Percentiles rank a stretch among this genome's conserved stretches.
Evolutionary conservation across 2,329 filamentous ascomycete species (phyloP).

Genomic region (Ampelomyces quisqualis): DNA sequence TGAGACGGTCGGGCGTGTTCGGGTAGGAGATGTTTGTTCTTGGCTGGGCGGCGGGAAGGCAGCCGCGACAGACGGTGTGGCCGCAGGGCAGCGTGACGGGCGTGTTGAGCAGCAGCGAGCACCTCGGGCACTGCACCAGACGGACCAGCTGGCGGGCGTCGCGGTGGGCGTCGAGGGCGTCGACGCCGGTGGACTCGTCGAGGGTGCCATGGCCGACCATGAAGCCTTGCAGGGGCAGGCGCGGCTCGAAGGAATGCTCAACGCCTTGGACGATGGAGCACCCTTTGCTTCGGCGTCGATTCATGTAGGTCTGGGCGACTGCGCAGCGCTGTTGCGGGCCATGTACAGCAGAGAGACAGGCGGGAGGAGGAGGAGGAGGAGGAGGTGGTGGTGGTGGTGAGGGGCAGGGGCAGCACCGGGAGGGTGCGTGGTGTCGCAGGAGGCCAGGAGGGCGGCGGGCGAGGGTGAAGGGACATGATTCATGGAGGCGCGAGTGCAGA

Average conservation of each 20-base stretch:
- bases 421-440: constrained; percentile 2
- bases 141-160: constrained; percentile 67
- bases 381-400: constrained; percentile 1
- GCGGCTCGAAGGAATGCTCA: constrained; percentile 35
- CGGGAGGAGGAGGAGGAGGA: constrained; percentile 7
- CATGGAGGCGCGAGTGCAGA: constrained; percentile 13
- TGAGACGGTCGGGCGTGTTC: constrained; percentile 62
- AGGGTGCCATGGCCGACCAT: constrained; percentile 46
- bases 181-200: constrained; percentile 36
- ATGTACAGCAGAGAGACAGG: constrained; percentile 19
- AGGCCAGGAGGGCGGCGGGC: constrained; percentile 7
- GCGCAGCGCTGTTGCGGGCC: constrained; percentile 19
- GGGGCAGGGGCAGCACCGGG: constrained; percentile 6
- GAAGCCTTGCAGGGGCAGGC: constrained; percentile 37
- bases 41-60: constrained; percentile 66
- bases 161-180: constrained; percentile 51
- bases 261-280: constrained; percentile 36
- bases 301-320: constrained; percentile 36
- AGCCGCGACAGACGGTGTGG: constrained; percentile 71
- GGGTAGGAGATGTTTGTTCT: constrained; percentile 78
- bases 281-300: constrained; percentile 36
- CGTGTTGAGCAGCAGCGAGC: constrained; percentile 65
- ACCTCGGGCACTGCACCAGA: constrained; percentile 74
- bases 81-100: constrained; percentile 82
- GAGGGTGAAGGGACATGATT: constrained; percentile 7